phyloP scores from a whole-genome alignment of 2,329 filamentous ascomycete species.

The Venturia oleaginea region DNA sequence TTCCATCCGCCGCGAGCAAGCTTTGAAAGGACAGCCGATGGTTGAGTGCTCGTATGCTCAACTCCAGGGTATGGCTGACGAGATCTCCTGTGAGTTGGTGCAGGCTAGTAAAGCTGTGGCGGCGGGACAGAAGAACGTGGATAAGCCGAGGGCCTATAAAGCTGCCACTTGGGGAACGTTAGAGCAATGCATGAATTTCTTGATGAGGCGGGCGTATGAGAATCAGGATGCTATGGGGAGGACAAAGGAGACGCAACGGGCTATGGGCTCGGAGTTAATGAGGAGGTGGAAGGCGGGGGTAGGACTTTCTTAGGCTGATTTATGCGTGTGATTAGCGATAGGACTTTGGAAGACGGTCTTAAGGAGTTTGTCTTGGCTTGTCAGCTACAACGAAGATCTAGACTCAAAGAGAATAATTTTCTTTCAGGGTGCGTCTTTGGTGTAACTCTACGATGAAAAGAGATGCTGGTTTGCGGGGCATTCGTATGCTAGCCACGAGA shows the following conservation, averaged over 20 bases:
- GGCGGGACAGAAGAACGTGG: conserved; percentile 31
- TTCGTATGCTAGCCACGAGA: not conserved
- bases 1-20: conserved; percentile 39
- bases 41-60: conserved; percentile 60
- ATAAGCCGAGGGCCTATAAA: conserved; percentile 43
- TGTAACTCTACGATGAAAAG: no score
- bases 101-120: conserved; percentile 31
- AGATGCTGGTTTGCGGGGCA: not conserved
- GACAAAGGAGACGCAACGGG: conserved; percentile 42
- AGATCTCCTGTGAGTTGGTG: conserved; percentile 58
- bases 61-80: conserved; percentile 92
- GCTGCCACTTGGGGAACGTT: conserved; percentile 48
- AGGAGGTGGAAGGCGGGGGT: conserved; percentile 21
- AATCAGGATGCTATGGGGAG: conserved; percentile 52
- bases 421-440: not conserved
- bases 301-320: not conserved
- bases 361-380: not conserved
- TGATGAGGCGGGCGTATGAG: conserved; percentile 49
- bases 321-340: not conserved
- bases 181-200: conserved; percentile 71
- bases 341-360: not conserved
- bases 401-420: not conserved
- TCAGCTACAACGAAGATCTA: not conserved
- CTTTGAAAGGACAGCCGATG: conserved; percentile 29
- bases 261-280: conserved; percentile 43